Percentiles rank a stretch among this genome's conserved stretches.
These are phyloP conservation scores for Sugiyamaella novakii DNA, from an alignment of 1,139 yeast genomes.

Conservation along the genomic window DNA sequence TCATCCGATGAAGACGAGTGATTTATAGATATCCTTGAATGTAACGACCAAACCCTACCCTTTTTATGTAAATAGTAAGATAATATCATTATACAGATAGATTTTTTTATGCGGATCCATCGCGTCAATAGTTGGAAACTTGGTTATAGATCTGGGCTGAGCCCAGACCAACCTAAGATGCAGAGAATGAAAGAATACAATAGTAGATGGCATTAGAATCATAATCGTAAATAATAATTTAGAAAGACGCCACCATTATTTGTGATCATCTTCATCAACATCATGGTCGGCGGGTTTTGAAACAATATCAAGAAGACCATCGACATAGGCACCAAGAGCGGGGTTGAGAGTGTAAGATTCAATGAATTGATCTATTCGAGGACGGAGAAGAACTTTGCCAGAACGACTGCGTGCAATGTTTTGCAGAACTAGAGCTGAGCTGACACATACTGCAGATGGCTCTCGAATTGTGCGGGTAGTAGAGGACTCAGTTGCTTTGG, in stretches of 20 bases:
- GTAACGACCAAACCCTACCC: not conserved
- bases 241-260: not conserved
- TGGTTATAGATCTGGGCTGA: no score
- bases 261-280: constrained; percentile 14
- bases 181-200: no score
- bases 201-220: no score
- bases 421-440: constrained; percentile 44
- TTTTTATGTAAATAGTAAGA: constrained; percentile 12
- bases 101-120: no score
- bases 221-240: constrained; percentile 3
- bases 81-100: not conserved
- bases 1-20: constrained; percentile 83
- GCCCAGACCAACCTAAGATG: no score
- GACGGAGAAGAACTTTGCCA: constrained; percentile 38
- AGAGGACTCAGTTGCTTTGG: constrained; percentile 15
- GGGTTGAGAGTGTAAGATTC: constrained; percentile 35
- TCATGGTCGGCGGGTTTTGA: constrained; percentile 10
- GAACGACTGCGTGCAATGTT: constrained; percentile 42
- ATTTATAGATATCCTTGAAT: constrained; percentile 1
- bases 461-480: constrained; percentile 24
- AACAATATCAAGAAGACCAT: constrained; percentile 29
- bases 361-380: constrained; percentile 31
- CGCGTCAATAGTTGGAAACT: no score
- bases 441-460: constrained; percentile 41
- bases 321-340: constrained; percentile 30